Base-by-base conservation (phyloP, 2,329 filamentous ascomycete species). In the Polytolypa hystricis region DNA sequence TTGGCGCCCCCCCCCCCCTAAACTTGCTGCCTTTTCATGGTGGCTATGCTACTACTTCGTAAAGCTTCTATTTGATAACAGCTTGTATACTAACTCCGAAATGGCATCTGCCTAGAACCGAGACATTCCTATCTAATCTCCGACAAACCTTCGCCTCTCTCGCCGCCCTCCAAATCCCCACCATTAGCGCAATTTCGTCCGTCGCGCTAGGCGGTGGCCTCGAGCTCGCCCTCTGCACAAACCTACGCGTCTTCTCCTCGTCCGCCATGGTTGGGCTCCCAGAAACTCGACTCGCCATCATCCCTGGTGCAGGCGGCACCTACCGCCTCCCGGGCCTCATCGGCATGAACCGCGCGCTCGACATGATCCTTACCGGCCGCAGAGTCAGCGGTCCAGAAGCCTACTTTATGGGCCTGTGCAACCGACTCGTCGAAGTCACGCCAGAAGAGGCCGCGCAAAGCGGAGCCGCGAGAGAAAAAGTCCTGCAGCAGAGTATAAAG, bases 231-330 rank as follows among this genome's bases (percentile, higher is more conserved):
- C 76, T 98, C 5, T 79, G 81, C 47, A 93, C 89, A 1, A 79
- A 91, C 60, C 77, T 98, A 61, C 84, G 91, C 47, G 80, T 98
- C 35, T 79, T 96, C 47, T 74, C 79, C 20, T 85, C 83, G 26
- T 82, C 79, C 21, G 82, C 85, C 11, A 66, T 70, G 16, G 77
- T 98, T 37, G 87, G 78, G 0, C 74, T 96, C 4, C 91, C 91
- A 1, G 91, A 98, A 59, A 96, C 91, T 1, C 73, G 87, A 2
- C 73, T 98, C 2, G 91, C 82, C 38, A 98, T 98, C 56, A 82
- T 98, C 46, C 91, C 91, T 3, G 91, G 91, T 41, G 91, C 89
- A 2, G 91, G 91, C 29, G 91, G 89, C 42, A 96, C 89, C 1
- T 84, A 85, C 60, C 79, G 91, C 7, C 76, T 98, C 1, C 85